Percentiles rank a stretch among this genome's conserved stretches.
Evolutionary conservation across 139 green algal species (phyloP).

Genomic region (Pycnococcus provasolii): DNA sequence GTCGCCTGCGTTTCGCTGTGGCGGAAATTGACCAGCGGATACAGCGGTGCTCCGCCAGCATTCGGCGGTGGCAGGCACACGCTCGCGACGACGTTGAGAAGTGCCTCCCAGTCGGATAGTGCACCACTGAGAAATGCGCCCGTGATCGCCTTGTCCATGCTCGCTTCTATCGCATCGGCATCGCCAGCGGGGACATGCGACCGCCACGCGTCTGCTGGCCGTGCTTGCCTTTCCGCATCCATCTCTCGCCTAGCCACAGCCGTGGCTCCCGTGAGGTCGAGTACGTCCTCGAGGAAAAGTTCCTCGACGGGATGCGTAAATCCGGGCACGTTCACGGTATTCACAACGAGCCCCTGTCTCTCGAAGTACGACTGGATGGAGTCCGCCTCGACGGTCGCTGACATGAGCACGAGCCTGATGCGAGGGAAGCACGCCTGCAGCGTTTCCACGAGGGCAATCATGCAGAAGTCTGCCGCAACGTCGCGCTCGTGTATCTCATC

Average conservation of each 20-base stretch:
- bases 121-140: too few species aligned
- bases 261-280: slow-evolving; percentile 48
- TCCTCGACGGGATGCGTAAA: slow-evolving; percentile 86
- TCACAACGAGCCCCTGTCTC: background rate
- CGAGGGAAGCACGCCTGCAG: slow-evolving; percentile 1
- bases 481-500: slow-evolving; percentile 71
- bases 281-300: slow-evolving; percentile 70
- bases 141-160: too few species aligned
- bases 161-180: too few species aligned
- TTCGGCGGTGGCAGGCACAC: too few species aligned
- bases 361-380: slow-evolving; percentile 82
- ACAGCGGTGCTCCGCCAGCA: too few species aligned
- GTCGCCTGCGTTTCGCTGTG: slow-evolving; percentile 50
- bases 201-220: too few species aligned
- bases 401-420: slow-evolving; percentile 81
- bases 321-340: slow-evolving; percentile 73
- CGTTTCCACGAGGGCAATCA: slow-evolving; percentile 22
- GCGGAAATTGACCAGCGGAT: slow-evolving; percentile 19
- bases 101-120: too few species aligned
- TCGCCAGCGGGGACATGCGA: too few species aligned
- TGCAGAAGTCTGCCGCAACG: slow-evolving; percentile 30
- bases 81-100: too few species aligned
- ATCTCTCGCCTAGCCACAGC: background rate
- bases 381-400: slow-evolving; percentile 75
- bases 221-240: background rate